Base-by-base conservation (phyloP, 1,139 yeast species). In the Kluyveromyces sp. region DNA sequence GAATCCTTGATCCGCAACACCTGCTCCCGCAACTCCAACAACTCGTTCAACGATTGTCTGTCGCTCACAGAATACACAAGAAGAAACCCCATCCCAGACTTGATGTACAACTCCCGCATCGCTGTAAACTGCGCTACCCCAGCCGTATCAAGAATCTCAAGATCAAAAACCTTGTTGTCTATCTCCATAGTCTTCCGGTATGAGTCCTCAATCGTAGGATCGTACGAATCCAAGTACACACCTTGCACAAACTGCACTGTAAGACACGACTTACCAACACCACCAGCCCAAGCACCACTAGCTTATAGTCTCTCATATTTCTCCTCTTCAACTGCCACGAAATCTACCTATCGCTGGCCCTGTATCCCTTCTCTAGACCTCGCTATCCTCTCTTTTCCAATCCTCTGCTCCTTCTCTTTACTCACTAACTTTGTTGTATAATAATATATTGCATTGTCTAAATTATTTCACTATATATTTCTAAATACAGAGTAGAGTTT, bases 101-200 rank as follows among this genome's bases (percentile, higher is more conserved):
- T 84, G 65, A 89, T 89, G 65, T 89, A 89, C 69, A 80, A 81
- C 67, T 92, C 97, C 57, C 97, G 74, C 92, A 92, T 83, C 26
- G 97, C 95, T 37, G 94, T 83, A 67, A 89, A 92, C 67, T 92
- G 97, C n/a, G n/a, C n/a, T n/a, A n/a, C 97, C 57, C 98, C 98
- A 15, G 98, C 97, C 15, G 98, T 92, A 66, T 92, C 98, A 61
- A 92, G 73, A 48, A 92, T 88, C 66, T 92, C 97, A 54, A 92
- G 74, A 56, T 88, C 90, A 59, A 96, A 87, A 3, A 92, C 85
- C 59, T 95, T 80, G 41, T 94, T 95, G 67, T 92, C 97, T 44
- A 92, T 83, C 61, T 87, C 92, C 50, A 90, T 82, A 57, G 88
- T 95, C 59, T 90, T 92, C 50, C 97, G 74, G 67, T 92, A 92